Evolutionary conservation across 257 asterid species (phyloP), one percentile per base, ranked within the genome.

Genomic region (Galeopsis tetrahit): DNA sequence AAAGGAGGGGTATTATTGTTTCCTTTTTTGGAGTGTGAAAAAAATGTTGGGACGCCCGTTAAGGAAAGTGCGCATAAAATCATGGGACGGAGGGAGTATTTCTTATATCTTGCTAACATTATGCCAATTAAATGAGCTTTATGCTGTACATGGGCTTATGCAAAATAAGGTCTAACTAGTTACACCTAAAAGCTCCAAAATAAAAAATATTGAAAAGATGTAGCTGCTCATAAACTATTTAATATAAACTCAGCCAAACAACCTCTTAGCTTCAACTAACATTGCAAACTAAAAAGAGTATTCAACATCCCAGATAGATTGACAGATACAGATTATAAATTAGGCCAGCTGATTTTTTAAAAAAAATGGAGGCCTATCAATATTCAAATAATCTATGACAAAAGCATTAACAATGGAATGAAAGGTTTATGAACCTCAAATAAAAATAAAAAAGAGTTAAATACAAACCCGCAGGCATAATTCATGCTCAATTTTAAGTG

Each of bases 401-500:
- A 39, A 55, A 62, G 28, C 28, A 62, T 33, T 35, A 48, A 69
- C 68, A 9, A 66, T 6, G 31, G 31, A 64, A 46, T 63, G 15
- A 21, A 36, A 17, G 52, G 14, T 28, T 48, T 21, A 66, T 51
- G 62, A 61, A 64, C 43, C 53, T 49, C 42, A 49, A 73, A 70
- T 7, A 33, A 53, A 53, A 9, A 21, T 21, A 21, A 14, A 65
- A 63, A 31, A 68, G 67, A 57, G 28, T 49, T 31, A 62, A 61
- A 64, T 57, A 77, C 87, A 69, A 55, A 95, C 99, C 96, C 87
- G 86, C 51, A 77, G 76, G 80, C 94, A 90, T 74, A 95, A 75
- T 69, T 95, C 99, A 31, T 83, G 97, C 85, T 95, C 98, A 43
- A 95, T 77, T 80, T 95, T 95, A 75, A 95, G 89, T 82, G 85